Evolutionary conservation across 495 filamentous ascomycete genomes (phyloP).

Genomic region (Podospora pseudopauciseta): DNA sequence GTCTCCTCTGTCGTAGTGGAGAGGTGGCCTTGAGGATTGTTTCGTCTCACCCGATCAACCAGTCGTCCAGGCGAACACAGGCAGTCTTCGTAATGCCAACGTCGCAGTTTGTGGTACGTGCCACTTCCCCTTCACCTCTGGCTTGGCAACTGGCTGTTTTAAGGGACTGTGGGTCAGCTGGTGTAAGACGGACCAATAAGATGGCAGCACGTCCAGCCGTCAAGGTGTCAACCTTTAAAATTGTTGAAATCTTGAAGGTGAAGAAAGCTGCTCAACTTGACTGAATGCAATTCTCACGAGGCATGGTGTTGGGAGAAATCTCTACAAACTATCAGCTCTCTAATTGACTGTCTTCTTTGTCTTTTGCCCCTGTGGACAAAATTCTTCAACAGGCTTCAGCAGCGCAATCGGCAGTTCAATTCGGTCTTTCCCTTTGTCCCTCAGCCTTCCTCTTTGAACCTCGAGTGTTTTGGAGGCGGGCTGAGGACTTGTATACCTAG

Average conservation of each 20-base stretch:
- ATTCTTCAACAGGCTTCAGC: background rate
- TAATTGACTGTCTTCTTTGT: constrained; percentile 4
- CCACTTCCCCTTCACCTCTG: constrained; percentile 1
- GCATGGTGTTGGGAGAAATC: background rate
- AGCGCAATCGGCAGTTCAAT: too few relatives aligned
- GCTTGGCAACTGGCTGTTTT: background rate
- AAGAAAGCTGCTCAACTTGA: background rate
- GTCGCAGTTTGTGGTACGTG: constrained; percentile 6
- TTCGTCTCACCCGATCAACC: constrained; percentile 1
- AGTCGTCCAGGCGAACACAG: background rate
- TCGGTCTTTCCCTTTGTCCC: background rate
- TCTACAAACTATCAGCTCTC: background rate
- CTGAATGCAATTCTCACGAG: background rate
- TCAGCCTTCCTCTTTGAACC: background rate
- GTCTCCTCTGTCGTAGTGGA: constrained; percentile 1
- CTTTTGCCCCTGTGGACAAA: constrained; percentile 6
- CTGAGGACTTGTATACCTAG: too few relatives aligned
- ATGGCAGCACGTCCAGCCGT: background rate
- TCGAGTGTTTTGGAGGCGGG: background rate
- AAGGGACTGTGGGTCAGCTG: background rate
- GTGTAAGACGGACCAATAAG: constrained; percentile 5
- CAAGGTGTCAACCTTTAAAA: background rate
- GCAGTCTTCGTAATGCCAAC: constrained; percentile 9
- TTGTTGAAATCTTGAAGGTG: background rate
- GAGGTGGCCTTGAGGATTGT: constrained; percentile 4